phyloP scores from a whole-genome alignment of 1,139 yeast species.

The Spathaspora sp. region DNA sequence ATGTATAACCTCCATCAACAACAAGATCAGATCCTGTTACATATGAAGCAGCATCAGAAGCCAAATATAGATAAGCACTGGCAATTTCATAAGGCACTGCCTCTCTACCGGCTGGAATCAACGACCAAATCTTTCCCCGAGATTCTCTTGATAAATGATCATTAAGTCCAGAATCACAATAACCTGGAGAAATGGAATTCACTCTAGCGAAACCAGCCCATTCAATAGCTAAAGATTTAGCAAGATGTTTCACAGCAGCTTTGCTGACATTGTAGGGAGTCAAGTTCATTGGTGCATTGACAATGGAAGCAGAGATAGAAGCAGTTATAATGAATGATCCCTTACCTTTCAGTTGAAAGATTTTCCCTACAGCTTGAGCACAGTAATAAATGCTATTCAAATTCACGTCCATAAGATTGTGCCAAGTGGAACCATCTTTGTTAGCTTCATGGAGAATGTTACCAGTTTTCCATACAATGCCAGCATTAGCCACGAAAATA shows the following conservation, averaged over 20 bases:
- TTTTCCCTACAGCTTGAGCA: constrained; percentile 66
- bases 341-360: constrained; percentile 65
- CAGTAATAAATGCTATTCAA: constrained; percentile 76
- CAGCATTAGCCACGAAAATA: constrained; percentile 88
- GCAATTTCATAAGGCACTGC: constrained; percentile 79
- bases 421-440: constrained; percentile 48
- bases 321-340: constrained; percentile 79
- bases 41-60: constrained; percentile 81
- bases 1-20: constrained; percentile 87
- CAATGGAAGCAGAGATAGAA: constrained; percentile 83
- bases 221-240: constrained; percentile 76
- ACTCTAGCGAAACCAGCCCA: constrained; percentile 83
- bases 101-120: constrained; percentile 77
- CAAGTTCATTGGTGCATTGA: constrained; percentile 81
- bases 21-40: constrained; percentile 75
- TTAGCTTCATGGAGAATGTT: constrained; percentile 57
- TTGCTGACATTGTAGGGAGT: constrained; percentile 84
- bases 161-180: constrained; percentile 58
- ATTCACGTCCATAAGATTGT: constrained; percentile 67
- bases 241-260: constrained; percentile 81
- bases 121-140: constrained; percentile 39
- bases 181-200: constrained; percentile 80
- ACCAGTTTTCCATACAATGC: constrained; percentile 84
- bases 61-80: constrained; percentile 74
- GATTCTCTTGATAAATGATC: constrained; percentile 38